These are phyloP conservation scores for Suhomyces taliae DNA, from an alignment of 1,139 yeast genomes.

Conservation along the genomic window DNA sequence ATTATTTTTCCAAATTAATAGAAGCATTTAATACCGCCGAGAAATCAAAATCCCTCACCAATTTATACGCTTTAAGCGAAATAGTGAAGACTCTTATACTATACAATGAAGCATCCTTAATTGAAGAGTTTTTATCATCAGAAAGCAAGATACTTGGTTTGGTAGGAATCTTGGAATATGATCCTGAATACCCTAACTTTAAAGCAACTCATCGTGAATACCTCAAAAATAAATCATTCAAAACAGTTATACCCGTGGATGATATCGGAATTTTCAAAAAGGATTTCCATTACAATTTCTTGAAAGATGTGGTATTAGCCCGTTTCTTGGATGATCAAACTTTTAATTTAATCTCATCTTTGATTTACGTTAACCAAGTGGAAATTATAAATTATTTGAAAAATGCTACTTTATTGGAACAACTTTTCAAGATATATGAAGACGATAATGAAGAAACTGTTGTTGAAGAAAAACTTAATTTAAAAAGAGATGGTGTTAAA, in stretches of 20 bases:
- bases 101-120: slow-evolving; percentile 66
- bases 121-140: slow-evolving; percentile 61
- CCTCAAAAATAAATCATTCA: slow-evolving; percentile 59
- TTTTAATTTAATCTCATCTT: slow-evolving; percentile 59
- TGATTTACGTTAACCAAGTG: slow-evolving; percentile 69
- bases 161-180: slow-evolving; percentile 88
- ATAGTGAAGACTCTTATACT: slow-evolving; percentile 68
- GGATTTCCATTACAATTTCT: slow-evolving; percentile 74
- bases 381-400: slow-evolving; percentile 69
- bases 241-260: slow-evolving; percentile 68
- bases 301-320: slow-evolving; percentile 84
- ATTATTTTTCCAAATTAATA: slow-evolving; percentile 56
- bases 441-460: not conserved
- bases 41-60: slow-evolving; percentile 36
- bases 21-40: slow-evolving; percentile 59
- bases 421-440: slow-evolving; percentile 60
- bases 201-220: slow-evolving; percentile 80
- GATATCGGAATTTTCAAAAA: slow-evolving; percentile 61
- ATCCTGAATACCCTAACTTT: slow-evolving; percentile 74
- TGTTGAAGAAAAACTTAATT: slow-evolving; percentile 1
- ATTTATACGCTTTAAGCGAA: slow-evolving; percentile 66
- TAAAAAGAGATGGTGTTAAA: slow-evolving; percentile 69
- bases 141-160: slow-evolving; percentile 64
- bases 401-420: slow-evolving; percentile 48
- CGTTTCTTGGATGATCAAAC: slow-evolving; percentile 80